Base-by-base conservation (phyloP, 805 yeast species). In the Scheffersomyces coipomensis region DNA sequence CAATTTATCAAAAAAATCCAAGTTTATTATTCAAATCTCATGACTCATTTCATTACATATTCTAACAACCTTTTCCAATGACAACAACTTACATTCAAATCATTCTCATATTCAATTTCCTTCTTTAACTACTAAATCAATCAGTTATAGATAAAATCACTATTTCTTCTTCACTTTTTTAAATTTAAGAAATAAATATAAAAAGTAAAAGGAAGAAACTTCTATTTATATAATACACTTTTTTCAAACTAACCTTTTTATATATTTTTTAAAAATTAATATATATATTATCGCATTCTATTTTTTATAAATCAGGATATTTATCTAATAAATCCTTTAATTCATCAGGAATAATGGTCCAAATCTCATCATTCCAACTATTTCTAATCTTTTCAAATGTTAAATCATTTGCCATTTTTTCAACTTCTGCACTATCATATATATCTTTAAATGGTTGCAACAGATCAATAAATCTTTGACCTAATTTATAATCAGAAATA, bases 341-440 rank as follows among this genome's bases (percentile, higher is more conserved):
- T 29, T 65, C 71, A 43, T 64, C 60, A 4, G 71, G 73, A 8
- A 66, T 37, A 6, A 37, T 47, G 13, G 45, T 34, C 73, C 73
- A 67, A n/a, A 58, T 37, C 6, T 52, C 30, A 8, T 35, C 17
- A 13, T 27, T 18, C 53, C 51, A 46, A 31, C 45, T 51, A 42
- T 24, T 40, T 40, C 34, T 44, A 11, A 46, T 49, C 34, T 42
- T 53, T 29, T 39, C 54, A 15, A 51, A 33, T 10, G 48, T 47
- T 15, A 55, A 42, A 15, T 39, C 30, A 5, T 37, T 33, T 18
- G 43, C 42, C 38, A 39, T 43, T 5, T 46, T 27, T 29, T 40
- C 36, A 16, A 56, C 16, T 4, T 37, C 21, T 3, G 39, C 42
- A 7, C 29, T 42, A 4, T 29, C 31, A 33, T 25, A 40, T 26